Conservation (phyloP, 139 green algal genomes). For the Chlorella sp. region DNA sequence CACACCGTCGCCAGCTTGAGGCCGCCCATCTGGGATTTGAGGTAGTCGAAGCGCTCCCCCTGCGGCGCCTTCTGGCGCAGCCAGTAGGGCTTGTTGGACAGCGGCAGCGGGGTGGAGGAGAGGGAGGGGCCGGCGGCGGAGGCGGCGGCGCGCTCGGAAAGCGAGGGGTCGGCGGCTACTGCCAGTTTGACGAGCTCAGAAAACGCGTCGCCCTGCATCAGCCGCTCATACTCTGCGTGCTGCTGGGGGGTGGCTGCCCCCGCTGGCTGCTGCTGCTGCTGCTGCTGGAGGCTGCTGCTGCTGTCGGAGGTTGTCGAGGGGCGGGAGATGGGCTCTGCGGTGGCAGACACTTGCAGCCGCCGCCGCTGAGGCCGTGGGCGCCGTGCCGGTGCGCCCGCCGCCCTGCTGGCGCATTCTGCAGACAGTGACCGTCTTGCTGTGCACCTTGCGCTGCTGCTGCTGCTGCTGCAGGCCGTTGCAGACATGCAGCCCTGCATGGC, state of each 20-base stretch:
- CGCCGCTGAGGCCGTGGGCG: not conserved
- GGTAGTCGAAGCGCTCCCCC: slow-evolving; percentile 85
- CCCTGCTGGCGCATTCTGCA: not conserved
- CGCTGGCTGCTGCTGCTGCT: not conserved
- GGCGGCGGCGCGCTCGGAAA: slow-evolving; percentile 48
- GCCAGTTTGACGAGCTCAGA: slow-evolving; percentile 85
- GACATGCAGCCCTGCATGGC: not conserved
- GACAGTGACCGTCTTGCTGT: not conserved
- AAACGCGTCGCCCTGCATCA: slow-evolving; percentile 71
- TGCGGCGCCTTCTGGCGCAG: slow-evolving; percentile 93
- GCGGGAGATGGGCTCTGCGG: not conserved
- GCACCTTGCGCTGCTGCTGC: not conserved
- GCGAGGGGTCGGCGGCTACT: slow-evolving; percentile 77
- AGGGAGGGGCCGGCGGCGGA: slow-evolving; percentile 22
- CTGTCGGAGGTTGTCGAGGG: not conserved
- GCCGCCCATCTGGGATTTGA: slow-evolving; percentile 90
- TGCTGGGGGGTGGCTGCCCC: not conserved
- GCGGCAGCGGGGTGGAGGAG: slow-evolving; percentile 2
- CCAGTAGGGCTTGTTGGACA: slow-evolving; percentile 90
- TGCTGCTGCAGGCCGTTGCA: not conserved
- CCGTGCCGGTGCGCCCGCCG: not conserved
- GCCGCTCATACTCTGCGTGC: slow-evolving; percentile 40
- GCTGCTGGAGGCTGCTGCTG: not conserved
- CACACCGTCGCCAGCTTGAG: slow-evolving; percentile 97
- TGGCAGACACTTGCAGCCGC: not conserved